Evolutionary conservation across 73 alveolate genomes (phyloP).

Genomic region (Paramecium pentaurelia): DNA sequence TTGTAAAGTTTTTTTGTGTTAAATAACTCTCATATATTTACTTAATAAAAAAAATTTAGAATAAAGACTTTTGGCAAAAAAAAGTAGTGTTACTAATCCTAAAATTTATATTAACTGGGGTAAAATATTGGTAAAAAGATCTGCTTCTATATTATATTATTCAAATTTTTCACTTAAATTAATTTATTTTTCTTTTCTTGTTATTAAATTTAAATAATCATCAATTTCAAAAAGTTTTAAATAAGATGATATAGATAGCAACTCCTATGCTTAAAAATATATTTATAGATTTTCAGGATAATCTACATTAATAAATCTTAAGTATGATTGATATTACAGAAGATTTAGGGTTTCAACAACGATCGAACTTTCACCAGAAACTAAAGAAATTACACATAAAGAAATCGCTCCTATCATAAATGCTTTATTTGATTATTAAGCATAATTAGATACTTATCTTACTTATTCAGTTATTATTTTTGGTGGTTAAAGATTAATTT

Average conservation of each 20-base stretch:
- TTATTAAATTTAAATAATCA: background rate
- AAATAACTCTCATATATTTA: background rate
- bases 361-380: background rate
- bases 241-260: background rate
- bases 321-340: background rate
- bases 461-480: background rate
- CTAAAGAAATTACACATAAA: background rate
- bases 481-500: background rate
- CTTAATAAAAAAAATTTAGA: background rate
- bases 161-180: background rate
- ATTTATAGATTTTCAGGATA: background rate
- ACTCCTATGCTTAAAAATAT: background rate
- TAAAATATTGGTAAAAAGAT: background rate
- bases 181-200: background rate
- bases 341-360: background rate
- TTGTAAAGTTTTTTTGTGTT: background rate
- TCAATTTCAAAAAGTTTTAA: background rate
- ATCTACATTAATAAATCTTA: background rate
- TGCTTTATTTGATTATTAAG: background rate
- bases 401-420: background rate
- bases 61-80: background rate
- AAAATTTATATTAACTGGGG: background rate
- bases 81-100: background rate
- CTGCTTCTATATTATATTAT: background rate
- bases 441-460: background rate